Base-by-base conservation (phyloP, 805 yeast genomes). In the Sugiyamaella americana region DNA sequence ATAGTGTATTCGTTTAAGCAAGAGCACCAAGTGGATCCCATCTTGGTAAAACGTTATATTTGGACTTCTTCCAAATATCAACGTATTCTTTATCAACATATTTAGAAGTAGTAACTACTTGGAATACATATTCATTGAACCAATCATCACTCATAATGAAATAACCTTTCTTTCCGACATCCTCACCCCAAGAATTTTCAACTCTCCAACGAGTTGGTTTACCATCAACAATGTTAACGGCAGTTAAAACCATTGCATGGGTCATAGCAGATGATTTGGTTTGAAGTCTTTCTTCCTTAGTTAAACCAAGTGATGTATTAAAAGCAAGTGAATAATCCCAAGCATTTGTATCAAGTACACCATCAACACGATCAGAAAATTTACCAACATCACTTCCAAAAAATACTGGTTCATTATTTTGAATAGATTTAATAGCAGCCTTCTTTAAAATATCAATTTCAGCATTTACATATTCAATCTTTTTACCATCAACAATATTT, bases 311-410 rank as follows among this genome's bases (percentile, higher is more conserved):
- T 46, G 70, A 62, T 34, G 58, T 57, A 49, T 55, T 55, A 49
- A 57, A 56, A 4, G 59, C 60, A 46, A 80, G 64, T 52, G 75
- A 69, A 64, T 79, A 84, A 58, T 83, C 81, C 78, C 80, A 87
- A 18, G 83, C 74, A 36, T 75, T 73, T 20, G 78, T 40, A 61
- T 86, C 95, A 77, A 87, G 81, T 41, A 85, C 64, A 45, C 96
- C 96, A 3, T 78, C 63, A 20, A 62, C 63, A 46, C 72, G 72
- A 62, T 82, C 78, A 74, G 74, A 75, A 66, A 73, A 87, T 63
- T 84, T 82, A 23, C 91, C 93, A 8, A 91, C 87, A 62, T 87
- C 94, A 18, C 89, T 82, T 5, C 95, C 95, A 59, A 87, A 87
- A 69, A 87, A 87, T 6, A 87, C 87, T 0, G 95, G 84, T 68